Base-by-base conservation (phyloP, 192 early-diverging fungal species). In the Coemansia sp. region DNA sequence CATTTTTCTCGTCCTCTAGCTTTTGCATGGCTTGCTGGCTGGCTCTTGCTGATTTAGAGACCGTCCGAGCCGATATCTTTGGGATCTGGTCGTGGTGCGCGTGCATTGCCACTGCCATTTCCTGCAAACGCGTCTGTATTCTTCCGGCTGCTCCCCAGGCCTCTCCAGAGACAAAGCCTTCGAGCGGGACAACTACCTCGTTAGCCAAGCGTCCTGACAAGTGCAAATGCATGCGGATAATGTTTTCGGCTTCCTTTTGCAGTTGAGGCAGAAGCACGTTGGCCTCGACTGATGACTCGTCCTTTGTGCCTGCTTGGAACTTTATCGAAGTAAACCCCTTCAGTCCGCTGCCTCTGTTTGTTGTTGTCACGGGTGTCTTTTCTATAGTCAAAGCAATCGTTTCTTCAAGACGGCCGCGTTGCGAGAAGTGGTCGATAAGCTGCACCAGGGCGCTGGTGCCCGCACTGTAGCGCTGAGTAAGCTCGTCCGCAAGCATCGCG, bases 151-250 rank as follows among this genome's bases (percentile, higher is more conserved):
- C 52, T 2, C 29, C 37, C 76, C 76, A 79, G 4, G 64, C 57
- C 28, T 73, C 67, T 15, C 27, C 50, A 40, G 20, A 41, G 28
- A 58, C n/a, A 38, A 79, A 79, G 15, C 50, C 29, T n/a, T 70
- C 55, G 0, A 79, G 57, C 10, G 71, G 59, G 15, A 42, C 59
- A 17, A 74, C 71, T 0, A 79, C 64, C 61, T 79, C 70, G 54
- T 67, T 74, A 57, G 62, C 62, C n/a, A 79, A 62, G 28, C 76
- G 70, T 28, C 67, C 61, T 15, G 67, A 61, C 53, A 79, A 38
- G 20, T 74, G 76, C 28, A 67, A 42, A 27, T 79, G 71, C 71
- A 74, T 59, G n/a, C 71, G 67, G n/a, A 68, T 57, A 34, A 57
- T 63, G 13, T 31, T 33, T 13, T 67, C 71, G 0, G 65, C 67